Evolutionary conservation across 148 eudicot genomes (phyloP).

Genomic region (Camellia japonica): DNA sequence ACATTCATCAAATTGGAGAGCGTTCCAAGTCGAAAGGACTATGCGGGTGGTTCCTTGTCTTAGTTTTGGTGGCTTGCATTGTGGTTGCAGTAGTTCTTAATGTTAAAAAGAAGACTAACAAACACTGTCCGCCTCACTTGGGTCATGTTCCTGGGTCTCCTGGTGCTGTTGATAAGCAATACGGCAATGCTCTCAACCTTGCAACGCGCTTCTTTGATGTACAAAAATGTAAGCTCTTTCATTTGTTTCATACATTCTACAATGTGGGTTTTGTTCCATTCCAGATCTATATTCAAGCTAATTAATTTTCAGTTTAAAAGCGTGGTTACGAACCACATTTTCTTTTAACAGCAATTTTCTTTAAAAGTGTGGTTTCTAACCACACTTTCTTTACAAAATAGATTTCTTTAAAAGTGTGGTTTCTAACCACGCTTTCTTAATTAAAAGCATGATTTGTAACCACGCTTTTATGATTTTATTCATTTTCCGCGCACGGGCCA

Average conservation of each 20-base stretch:
- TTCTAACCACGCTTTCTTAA: too few species aligned
- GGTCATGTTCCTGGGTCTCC: slow-evolving; percentile 72
- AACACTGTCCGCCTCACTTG: slow-evolving; percentile 11
- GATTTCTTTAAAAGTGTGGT: too few species aligned
- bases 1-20: neutral
- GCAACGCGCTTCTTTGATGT: slow-evolving; percentile 81
- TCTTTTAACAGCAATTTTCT: too few species aligned
- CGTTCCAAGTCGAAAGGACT: neutral
- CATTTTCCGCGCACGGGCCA: too few species aligned
- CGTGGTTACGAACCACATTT: too few species aligned
- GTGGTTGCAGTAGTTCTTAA: slow-evolving; percentile 37
- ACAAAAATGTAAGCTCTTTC: neutral
- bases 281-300: neutral
- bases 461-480: too few species aligned
- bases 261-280: neutral
- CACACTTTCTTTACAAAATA: too few species aligned
- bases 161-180: slow-evolving; percentile 57
- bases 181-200: slow-evolving; percentile 70
- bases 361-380: too few species aligned
- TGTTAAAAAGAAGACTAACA: slow-evolving; percentile 8
- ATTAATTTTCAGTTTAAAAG: too few species aligned
- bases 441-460: too few species aligned
- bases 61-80: slow-evolving; percentile 21
- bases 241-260: neutral
- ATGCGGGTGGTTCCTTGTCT: slow-evolving; percentile 57